These are phyloP conservation scores for Aspergillus sergii DNA, from an alignment of 2,329 filamentous ascomycete species.

Conservation along the genomic window DNA sequence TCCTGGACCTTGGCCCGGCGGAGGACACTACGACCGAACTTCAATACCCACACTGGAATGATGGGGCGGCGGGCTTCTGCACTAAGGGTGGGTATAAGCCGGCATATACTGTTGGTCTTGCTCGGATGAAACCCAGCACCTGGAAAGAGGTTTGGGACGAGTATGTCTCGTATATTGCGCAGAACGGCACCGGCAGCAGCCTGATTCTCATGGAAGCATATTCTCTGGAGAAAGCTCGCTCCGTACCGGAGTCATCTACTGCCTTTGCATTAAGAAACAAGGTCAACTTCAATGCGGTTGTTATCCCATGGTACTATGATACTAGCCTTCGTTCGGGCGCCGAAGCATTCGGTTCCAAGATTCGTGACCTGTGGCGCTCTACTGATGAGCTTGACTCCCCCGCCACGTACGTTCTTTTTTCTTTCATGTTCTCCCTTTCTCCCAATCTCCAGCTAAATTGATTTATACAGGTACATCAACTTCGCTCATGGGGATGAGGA, in stretches of 20 bases:
- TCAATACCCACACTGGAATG: conserved; percentile 9
- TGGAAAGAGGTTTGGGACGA: conserved; percentile 2
- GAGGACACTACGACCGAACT: background rate
- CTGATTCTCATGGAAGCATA: background rate
- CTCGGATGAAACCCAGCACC: background rate
- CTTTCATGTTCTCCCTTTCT: background rate
- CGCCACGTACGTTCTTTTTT: background rate
- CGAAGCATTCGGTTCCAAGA: background rate
- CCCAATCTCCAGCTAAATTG: background rate
- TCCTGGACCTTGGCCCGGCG: conserved; percentile 1
- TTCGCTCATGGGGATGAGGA: background rate
- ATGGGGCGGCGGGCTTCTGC: background rate
- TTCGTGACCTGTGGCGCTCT: conserved; percentile 7
- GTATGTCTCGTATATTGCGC: background rate
- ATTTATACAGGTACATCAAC: background rate
- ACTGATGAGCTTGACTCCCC: conserved; percentile 9
- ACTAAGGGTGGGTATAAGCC: background rate
- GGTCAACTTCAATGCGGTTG: conserved; percentile 9
- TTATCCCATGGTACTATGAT: conserved; percentile 7
- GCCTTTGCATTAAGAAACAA: conserved; percentile 9
- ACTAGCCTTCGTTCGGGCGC: conserved; percentile 1
- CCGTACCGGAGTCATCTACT: background rate
- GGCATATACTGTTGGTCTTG: conserved; percentile 2
- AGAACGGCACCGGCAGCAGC: background rate
- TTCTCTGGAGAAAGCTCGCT: background rate